Evolutionary conservation across 78 protist species (phyloP).

Genomic region (Dictyostelium discoideum): DNA sequence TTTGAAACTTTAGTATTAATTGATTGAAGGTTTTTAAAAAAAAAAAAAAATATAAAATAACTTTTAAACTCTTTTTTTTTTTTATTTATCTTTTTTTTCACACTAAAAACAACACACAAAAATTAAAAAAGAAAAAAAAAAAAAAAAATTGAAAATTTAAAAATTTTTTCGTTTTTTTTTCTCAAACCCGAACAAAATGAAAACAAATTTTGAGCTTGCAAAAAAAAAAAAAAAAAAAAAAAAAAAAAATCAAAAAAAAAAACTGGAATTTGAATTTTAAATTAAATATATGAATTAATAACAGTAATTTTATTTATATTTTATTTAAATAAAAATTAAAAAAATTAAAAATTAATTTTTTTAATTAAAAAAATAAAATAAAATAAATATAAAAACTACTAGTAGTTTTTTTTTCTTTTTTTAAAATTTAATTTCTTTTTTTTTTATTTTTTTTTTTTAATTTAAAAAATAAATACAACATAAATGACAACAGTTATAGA

Average conservation of each 20-base stretch:
- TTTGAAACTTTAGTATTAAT: background rate
- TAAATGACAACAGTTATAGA: background rate
- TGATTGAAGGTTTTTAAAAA: background rate
- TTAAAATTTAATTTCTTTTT: too few relatives aligned
- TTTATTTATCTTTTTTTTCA: background rate
- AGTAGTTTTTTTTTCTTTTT: background rate
- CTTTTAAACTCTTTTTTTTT: background rate
- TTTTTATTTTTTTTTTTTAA: too few relatives aligned
- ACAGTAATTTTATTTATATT: too few relatives aligned
- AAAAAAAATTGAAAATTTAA: background rate
- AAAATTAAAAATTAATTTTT: too few relatives aligned
- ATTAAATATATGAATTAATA: background rate
- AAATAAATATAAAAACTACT: too few relatives aligned
- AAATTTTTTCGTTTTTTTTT: background rate
- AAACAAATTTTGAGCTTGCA: background rate
- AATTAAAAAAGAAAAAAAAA: background rate
- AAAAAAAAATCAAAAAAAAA: constrained; percentile 1
- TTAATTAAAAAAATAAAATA: too few relatives aligned
- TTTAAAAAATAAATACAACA: background rate
- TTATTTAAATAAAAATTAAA: too few relatives aligned
- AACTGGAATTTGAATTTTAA: background rate
- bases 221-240: background rate
- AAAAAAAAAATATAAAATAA: background rate
- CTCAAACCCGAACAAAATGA: background rate
- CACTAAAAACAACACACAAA: background rate